Evolutionary conservation across 2,329 filamentous ascomycete genomes (phyloP), one percentile per base, ranked within the genome.

Genomic region (Alternaria panax): DNA sequence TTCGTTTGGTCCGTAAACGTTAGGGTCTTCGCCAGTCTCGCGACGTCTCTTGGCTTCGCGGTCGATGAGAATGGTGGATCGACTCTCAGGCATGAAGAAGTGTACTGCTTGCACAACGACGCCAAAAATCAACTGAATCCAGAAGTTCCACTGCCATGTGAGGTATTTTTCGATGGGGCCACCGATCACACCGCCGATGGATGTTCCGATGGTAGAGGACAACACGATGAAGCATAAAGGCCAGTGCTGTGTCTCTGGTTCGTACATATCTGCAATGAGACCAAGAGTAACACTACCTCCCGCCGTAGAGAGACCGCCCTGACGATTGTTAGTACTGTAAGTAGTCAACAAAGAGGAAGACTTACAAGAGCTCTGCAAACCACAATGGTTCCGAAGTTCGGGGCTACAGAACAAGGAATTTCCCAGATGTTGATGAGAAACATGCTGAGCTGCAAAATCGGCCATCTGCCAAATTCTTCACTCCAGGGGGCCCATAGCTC

Each of bases 61-160:
- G 79, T 93, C 89, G 82, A 94, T 87, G 80, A 93, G 84, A 60
- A 92, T 86, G 5, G 88, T 91, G 0, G 87, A 85, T 52, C 91
- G 84, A 1, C 91, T 93, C 76, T 94, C 91, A 1, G 93, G 91
- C 12, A 87, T 82, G 55, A 91, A 73, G 47, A 89, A 79, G 72
- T 92, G 90, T 5, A 91, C 70, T 3, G 86, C 40, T 72, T 93
- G 90, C 2, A 91, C 86, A 34, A 85, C 82, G 8, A 79, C 88
- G 16, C 92, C 91, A 56, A 94, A 89, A 66, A 93, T 92, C 64
- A 94, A 85, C 76, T 93, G 90, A 58, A 93, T 89, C 90, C 91
- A 94, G 74, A 93, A 92, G 53, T 84, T 87, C 89, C 89, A 93
- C 65, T 84, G 85, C 90, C 91, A 93, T 22, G 73, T 60, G 7